A percentile compares a stretch with the other conserved stretches of the same genome.
phyloP scores from a whole-genome alignment of 2,329 filamentous ascomycete genomes.

The Xylaria sp. region DNA sequence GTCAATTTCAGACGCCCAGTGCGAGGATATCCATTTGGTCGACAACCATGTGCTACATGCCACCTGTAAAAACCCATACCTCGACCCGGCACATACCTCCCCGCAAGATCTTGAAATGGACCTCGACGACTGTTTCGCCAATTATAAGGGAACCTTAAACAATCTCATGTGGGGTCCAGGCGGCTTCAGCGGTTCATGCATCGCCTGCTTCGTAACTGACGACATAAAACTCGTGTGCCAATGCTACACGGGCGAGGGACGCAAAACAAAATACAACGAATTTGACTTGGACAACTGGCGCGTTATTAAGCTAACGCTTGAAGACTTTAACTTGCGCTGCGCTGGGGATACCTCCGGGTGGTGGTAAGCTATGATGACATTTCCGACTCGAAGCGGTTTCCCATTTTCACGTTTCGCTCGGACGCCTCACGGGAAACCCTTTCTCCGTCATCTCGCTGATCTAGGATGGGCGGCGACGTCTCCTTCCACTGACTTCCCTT shows the following conservation, averaged over 20 bases:
- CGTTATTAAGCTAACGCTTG: neutral
- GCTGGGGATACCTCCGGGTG: neutral
- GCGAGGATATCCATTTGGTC: neutral
- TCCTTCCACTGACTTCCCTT: neutral
- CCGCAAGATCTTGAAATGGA: neutral
- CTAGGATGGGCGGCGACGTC: too few species aligned
- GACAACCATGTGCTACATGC: slow-evolving; percentile 3
- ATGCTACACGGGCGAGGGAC: neutral
- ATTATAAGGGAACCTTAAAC: slow-evolving; percentile 9
- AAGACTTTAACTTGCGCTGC: neutral
- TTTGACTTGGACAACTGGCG: neutral
- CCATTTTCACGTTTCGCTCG: neutral
- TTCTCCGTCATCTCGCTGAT: neutral
- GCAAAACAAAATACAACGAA: neutral
- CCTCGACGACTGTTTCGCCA: slow-evolving; percentile 15
- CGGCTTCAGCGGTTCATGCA: slow-evolving; percentile 4
- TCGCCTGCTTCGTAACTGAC: neutral
- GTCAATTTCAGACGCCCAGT: neutral
- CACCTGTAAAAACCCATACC: neutral
- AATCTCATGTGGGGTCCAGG: neutral
- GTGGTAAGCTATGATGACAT: neutral
- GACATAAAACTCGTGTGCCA: slow-evolving; percentile 4
- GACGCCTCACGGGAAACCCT: neutral
- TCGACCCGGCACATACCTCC: neutral
- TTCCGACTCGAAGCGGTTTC: neutral